Evolutionary conservation across 768 basidiomycete species (phyloP).

Genomic region (Russula virescens): DNA sequence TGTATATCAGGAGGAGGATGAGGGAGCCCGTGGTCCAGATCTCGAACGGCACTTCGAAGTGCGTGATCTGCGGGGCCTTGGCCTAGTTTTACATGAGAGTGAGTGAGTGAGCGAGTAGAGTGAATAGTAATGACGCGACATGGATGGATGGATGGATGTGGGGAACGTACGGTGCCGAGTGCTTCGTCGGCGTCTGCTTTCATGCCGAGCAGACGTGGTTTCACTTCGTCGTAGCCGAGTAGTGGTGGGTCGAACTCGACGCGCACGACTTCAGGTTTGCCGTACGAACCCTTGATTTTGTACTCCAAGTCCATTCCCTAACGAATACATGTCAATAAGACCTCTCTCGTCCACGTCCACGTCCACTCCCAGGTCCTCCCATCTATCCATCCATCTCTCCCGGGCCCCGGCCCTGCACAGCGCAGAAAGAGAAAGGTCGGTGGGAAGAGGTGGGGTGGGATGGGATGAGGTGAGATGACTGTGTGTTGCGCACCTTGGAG

Average conservation of each 20-base stretch:
- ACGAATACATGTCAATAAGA: not conserved
- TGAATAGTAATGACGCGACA: too few relatives aligned
- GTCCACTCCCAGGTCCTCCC: too few relatives aligned
- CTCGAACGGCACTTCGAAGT: conserved; percentile 44
- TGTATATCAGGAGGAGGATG: conserved; percentile 33
- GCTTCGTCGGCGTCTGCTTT: conserved; percentile 74
- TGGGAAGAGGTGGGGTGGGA: not conserved
- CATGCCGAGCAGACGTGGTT: conserved; percentile 74
- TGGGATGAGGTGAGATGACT: not conserved
- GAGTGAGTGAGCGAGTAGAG: too few relatives aligned
- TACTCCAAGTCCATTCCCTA: conserved; percentile 71
- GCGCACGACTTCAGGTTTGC: conserved; percentile 41
- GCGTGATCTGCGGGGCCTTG: too few relatives aligned
- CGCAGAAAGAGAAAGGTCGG: too few relatives aligned
- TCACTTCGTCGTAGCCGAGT: conserved; percentile 72
- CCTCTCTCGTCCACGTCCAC: too few relatives aligned
- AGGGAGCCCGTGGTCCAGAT: conserved; percentile 29
- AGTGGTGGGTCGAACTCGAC: conserved; percentile 69
- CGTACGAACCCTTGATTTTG: conserved; percentile 41
- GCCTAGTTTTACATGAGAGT: too few relatives aligned
- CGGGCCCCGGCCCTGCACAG: too few relatives aligned
- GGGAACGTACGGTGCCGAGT: conserved; percentile 72
- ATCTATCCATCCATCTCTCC: not conserved
- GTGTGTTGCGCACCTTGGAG: conserved; percentile 43
- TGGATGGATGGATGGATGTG: too few relatives aligned